These are phyloP conservation scores for Calonectria hawksworthii DNA, from an alignment of 2,329 filamentous ascomycete genomes.

Conservation along the genomic window DNA sequence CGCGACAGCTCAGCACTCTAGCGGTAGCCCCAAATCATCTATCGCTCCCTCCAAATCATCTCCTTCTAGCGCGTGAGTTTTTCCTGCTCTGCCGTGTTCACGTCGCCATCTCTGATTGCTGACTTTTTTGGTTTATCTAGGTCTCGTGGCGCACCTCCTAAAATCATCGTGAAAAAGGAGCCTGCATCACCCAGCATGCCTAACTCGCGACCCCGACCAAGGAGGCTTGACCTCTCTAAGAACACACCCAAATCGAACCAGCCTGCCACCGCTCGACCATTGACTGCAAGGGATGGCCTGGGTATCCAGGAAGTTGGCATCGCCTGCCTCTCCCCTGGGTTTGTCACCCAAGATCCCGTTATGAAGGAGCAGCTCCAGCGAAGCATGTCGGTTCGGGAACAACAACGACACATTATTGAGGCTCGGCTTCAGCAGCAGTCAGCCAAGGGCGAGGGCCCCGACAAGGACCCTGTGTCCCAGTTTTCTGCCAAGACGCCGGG, in stretches of 20 bases:
- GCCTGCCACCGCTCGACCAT: constrained; percentile 75
- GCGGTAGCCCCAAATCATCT: constrained; percentile 66
- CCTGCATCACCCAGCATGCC: constrained; percentile 87
- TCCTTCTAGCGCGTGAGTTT: constrained; percentile 71
- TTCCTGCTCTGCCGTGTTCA: constrained; percentile 12
- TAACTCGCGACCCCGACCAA: constrained; percentile 80
- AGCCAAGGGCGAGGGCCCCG: constrained; percentile 80
- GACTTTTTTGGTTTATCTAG: constrained; percentile 38
- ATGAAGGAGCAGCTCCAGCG: constrained; percentile 97
- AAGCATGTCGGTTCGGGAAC: constrained; percentile 92
- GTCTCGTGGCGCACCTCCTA: constrained; percentile 72
- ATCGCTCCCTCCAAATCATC: constrained; percentile 65
- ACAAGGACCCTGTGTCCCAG: constrained; percentile 64
- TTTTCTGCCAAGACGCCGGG: constrained; percentile 79
- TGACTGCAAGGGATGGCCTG: constrained; percentile 84
- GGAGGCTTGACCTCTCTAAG: constrained; percentile 83
- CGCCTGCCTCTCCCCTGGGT: constrained; percentile 94
- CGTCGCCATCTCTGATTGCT: constrained; percentile 27
- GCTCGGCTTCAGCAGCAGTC: constrained; percentile 89
- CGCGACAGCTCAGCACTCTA: constrained; percentile 62
- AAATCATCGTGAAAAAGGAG: constrained; percentile 97
- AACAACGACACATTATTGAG: constrained; percentile 96
- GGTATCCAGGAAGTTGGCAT: constrained; percentile 94
- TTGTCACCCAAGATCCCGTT: constrained; percentile 94
- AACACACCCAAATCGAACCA: constrained; percentile 66